Evolutionary conservation across 441 rosid genomes (phyloP).

Genomic region (Adansonia rubrostipa): DNA sequence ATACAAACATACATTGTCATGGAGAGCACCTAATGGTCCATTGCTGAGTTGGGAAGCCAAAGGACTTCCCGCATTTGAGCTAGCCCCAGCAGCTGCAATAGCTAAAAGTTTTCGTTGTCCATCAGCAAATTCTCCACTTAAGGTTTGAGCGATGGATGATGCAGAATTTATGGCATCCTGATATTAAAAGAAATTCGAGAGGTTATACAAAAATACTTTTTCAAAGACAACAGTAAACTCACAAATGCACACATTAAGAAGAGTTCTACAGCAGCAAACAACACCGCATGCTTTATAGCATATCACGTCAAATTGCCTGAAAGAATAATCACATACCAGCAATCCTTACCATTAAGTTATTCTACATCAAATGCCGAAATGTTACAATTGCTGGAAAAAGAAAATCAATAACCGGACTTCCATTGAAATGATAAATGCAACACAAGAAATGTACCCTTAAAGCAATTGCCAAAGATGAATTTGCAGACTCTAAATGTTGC

Average conservation of each 20-base stretch:
- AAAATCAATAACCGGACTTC: background rate
- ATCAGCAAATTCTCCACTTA: slow-evolving; percentile 66
- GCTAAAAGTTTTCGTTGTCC: slow-evolving; percentile 57
- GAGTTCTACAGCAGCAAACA: background rate
- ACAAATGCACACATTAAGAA: background rate
- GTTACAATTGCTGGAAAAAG: background rate
- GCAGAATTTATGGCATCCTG: slow-evolving; percentile 68
- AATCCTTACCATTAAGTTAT: slow-evolving; percentile 4
- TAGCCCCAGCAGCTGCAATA: slow-evolving; percentile 56
- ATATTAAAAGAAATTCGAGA: slow-evolving; percentile 26
- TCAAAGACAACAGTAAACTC: background rate
- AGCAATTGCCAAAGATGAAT: slow-evolving; percentile 59
- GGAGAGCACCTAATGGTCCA: slow-evolving; percentile 53
- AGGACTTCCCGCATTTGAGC: slow-evolving; percentile 44
- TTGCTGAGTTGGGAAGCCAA: slow-evolving; percentile 52
- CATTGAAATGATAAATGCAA: background rate
- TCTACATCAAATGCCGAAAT: slow-evolving; percentile 10
- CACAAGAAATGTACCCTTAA: slow-evolving; percentile 46
- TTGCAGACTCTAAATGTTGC: slow-evolving; percentile 58
- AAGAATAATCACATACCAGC: background rate
- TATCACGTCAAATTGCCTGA: background rate
- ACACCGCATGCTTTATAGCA: background rate
- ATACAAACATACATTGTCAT: slow-evolving; percentile 51
- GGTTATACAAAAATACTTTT: background rate
- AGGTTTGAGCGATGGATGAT: slow-evolving; percentile 50